Base-by-base conservation (phyloP, 2,329 filamentous ascomycete species). In the Alternaria sp. region DNA sequence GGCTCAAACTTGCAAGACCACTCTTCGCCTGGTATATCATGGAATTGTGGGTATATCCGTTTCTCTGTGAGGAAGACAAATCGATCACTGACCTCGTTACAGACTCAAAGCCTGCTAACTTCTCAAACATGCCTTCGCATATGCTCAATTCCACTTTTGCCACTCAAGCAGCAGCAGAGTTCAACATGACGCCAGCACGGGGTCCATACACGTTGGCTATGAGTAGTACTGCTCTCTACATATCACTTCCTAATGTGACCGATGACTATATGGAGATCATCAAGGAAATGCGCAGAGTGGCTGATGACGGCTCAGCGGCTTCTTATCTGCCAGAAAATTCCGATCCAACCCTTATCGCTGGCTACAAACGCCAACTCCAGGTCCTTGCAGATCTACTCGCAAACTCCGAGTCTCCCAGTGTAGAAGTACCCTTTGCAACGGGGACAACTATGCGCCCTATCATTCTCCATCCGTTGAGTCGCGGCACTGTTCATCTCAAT, bases 1-100 rank as follows among this genome's bases (percentile, higher is more conserved):
- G 87, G 87, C 3, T 82, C 82, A 57, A 86, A 89, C 72, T 79
- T 90, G 5, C 80, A 87, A 45, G 88, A 90, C 67, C 86, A 88
- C 31, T 45, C 45, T 37, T 46, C 40, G 13, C 50, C 44, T 4
- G 36, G 33, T 17, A 34, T 54, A 29, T 36, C 24, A 7, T 58
- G 56, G 56, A 58, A 41, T 31, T 58, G 51, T 54, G 4, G 5
- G 37, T 51, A 23, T 14, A 5, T 5, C 3, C 11, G n/a, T 41
- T 7, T 5, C 17, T 31, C 13, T 7, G 10, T 17, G 9, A 10
- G 10, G 11, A 6, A 14, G 33, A 17, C 13, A 11, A 13, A 7
- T 11, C 26, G 21, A 21, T n/a, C n/a, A 17, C 49, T 51, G n/a
- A 51, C 21, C n/a, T 9, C 13, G 21, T 14, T 7, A 41, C 21